Percentiles rank a stretch among this genome's conserved stretches.
Evolutionary conservation across 768 basidiomycete genomes (phyloP).

Genomic region (Mrakia frigida): DNA sequence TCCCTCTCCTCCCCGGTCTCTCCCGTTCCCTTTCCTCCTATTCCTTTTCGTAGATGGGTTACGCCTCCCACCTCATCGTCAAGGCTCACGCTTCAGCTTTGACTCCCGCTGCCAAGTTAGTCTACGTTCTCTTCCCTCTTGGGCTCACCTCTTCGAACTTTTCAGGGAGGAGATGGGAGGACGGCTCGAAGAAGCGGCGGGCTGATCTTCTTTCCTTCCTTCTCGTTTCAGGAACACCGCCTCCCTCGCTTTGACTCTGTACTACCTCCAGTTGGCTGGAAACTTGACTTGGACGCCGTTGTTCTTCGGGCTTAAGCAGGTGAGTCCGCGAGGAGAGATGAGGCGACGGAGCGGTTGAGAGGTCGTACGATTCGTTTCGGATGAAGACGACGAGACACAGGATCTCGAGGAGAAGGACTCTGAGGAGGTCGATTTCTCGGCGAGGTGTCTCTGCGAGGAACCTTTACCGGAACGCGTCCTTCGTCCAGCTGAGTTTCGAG

Average conservation of each 20-base stretch:
- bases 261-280: conserved; percentile 58
- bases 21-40: neutral
- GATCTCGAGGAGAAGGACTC: no score
- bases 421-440: no score
- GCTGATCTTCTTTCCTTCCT: neutral
- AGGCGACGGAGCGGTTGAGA: conserved; percentile 18
- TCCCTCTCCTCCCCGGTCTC: neutral
- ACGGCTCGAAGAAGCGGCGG: neutral
- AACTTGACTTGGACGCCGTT: conserved; percentile 62
- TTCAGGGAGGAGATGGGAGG: no score
- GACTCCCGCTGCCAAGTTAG: conserved; percentile 49
- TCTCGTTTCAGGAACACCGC: conserved; percentile 46
- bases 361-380: neutral
- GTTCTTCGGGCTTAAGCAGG: conserved; percentile 55
- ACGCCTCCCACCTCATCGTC: conserved; percentile 60
- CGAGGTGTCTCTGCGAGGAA: no score
- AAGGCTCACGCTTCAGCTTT: conserved; percentile 52
- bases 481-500: no score
- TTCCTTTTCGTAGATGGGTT: conserved; percentile 52
- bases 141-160: no score
- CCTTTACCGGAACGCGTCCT: no score
- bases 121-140: neutral
- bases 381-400: no score
- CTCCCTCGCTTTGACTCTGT: conserved; percentile 53
- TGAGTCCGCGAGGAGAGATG: conserved; percentile 36